Evolutionary conservation across 2,329 filamentous ascomycete genomes (phyloP).

Genomic region (Coniochaeta pulveracea): DNA sequence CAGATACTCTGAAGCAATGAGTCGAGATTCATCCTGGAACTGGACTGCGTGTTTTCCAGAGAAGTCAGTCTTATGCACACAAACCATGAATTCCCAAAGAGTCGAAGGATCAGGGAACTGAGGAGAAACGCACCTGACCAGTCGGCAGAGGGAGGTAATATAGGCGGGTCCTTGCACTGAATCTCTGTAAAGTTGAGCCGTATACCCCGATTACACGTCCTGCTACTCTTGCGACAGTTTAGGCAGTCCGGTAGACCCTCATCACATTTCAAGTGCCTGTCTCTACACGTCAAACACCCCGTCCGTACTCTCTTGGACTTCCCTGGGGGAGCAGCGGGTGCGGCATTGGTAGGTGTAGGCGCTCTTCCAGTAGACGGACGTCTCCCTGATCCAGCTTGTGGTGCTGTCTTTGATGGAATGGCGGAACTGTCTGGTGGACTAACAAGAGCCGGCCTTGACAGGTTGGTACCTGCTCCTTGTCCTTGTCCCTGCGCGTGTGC

Average conservation of each 20-base stretch:
- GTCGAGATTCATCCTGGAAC: slow-evolving; percentile 80
- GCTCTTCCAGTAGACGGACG: background rate
- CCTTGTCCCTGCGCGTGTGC: slow-evolving; percentile 9
- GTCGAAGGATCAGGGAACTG: background rate
- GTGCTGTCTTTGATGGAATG: slow-evolving; percentile 5
- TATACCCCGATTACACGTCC: slow-evolving; percentile 76
- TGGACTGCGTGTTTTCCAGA: slow-evolving; percentile 48
- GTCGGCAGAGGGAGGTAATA: slow-evolving; percentile 50
- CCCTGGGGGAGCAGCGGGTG: slow-evolving; percentile 15
- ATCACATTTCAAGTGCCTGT: slow-evolving; percentile 86
- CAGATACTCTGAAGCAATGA: slow-evolving; percentile 82
- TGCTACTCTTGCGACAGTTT: slow-evolving; percentile 82
- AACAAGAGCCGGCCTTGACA: background rate
- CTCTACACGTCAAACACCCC: slow-evolving; percentile 81
- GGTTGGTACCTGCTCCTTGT: background rate
- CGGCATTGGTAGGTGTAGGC: background rate
- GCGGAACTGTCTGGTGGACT: background rate
- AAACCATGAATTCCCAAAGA: background rate
- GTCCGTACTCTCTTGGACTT: slow-evolving; percentile 84
- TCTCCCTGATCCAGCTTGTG: too few relatives aligned
- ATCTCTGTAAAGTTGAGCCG: slow-evolving; percentile 88
- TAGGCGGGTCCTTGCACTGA: slow-evolving; percentile 56
- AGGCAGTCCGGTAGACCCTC: slow-evolving; percentile 53
- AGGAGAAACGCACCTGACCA: slow-evolving; percentile 42
- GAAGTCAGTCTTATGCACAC: slow-evolving; percentile 6